Percentiles rank a stretch among this genome's conserved stretches.
phyloP scores from a whole-genome alignment of 192 early-diverging fungal genomes.

The Umbelopsis sp. region DNA sequence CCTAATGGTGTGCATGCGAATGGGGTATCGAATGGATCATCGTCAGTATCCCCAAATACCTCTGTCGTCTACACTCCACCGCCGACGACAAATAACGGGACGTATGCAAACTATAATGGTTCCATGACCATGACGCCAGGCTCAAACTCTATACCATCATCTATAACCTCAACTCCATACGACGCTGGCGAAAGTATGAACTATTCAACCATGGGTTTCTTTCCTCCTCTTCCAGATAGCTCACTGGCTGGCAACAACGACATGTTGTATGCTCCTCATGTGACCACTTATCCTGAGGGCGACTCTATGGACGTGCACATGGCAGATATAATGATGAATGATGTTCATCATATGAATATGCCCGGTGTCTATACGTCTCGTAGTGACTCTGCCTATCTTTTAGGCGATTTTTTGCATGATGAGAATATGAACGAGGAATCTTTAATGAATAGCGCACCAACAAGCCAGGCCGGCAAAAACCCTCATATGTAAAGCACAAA shows the following conservation, averaged over 20 bases:
- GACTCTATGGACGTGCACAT: slow-evolving; percentile 3
- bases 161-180: slow-evolving; percentile 1
- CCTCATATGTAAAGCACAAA: neutral
- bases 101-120: neutral
- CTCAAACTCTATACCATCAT: neutral
- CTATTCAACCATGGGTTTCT: neutral
- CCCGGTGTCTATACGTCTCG: neutral
- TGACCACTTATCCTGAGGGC: neutral
- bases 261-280: neutral
- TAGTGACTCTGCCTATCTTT: neutral
- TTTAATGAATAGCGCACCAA: neutral
- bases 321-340: slow-evolving; percentile 6
- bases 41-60: neutral
- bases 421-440: neutral
- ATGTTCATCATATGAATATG: neutral
- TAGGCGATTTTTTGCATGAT: neutral
- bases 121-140: neutral
- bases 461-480: neutral
- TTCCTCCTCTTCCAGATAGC: slow-evolving; percentile 7
- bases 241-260: neutral
- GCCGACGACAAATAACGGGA: neutral
- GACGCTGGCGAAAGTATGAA: neutral
- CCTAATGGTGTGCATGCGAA: neutral
- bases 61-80: neutral
- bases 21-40: neutral